These are phyloP conservation scores for Euphorbia celastroides DNA, from an alignment of 441 rosid species.

Conservation along the genomic window DNA sequence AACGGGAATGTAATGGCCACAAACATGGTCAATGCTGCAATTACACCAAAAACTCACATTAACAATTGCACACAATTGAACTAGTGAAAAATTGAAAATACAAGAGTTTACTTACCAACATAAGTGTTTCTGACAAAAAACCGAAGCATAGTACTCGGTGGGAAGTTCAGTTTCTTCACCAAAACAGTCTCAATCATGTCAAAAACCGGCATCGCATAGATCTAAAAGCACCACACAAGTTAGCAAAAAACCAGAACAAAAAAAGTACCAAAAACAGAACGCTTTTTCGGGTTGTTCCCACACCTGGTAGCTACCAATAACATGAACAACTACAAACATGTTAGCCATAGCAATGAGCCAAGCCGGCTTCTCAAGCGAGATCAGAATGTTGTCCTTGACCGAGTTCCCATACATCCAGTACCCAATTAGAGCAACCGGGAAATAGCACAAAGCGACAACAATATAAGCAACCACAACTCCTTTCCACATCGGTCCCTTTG, in stretches of 20 bases:
- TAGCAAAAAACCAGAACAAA: background rate
- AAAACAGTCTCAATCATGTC: slow-evolving; percentile 78
- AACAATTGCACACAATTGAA: background rate
- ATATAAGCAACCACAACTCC: slow-evolving; percentile 72
- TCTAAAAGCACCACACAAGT: slow-evolving; percentile 15
- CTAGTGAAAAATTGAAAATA: background rate
- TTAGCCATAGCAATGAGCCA: slow-evolving; percentile 76
- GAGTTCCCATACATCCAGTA: slow-evolving; percentile 55
- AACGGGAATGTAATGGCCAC: slow-evolving; percentile 57
- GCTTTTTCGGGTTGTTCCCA: background rate
- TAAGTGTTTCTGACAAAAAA: slow-evolving; percentile 49
- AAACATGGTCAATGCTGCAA: slow-evolving; percentile 57
- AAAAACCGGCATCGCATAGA: slow-evolving; percentile 77
- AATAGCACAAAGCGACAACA: slow-evolving; percentile 70
- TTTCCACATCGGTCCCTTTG: slow-evolving; percentile 78
- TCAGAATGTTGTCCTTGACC: slow-evolving; percentile 67
- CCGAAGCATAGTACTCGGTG: slow-evolving; percentile 50
- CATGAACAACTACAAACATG: slow-evolving; percentile 68
- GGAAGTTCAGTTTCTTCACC: slow-evolving; percentile 49
- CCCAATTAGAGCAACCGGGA: slow-evolving; percentile 71
- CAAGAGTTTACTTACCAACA: slow-evolving; percentile 50
- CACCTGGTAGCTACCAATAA: slow-evolving; percentile 86
- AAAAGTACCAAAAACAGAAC: background rate
- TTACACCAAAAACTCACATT: background rate
- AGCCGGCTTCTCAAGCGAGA: slow-evolving; percentile 50